Evolutionary conservation across 73 alveolate genomes (phyloP), one percentile per base, ranked within the genome.

Genomic region (Paramecium tetraurelia): DNA sequence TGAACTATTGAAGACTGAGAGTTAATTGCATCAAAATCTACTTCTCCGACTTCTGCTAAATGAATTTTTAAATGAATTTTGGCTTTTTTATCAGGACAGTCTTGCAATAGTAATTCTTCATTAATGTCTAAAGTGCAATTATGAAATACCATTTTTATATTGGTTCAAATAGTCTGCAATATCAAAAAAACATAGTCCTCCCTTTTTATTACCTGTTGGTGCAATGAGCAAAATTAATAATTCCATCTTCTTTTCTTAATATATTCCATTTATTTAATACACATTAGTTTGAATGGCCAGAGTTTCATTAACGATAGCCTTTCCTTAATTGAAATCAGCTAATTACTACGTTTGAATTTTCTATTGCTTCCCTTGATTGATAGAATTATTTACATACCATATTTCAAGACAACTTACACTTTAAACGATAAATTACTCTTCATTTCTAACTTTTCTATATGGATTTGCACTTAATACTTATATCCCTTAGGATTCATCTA

Each of bases 401-500:
- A 29, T 72, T 72, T 72, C 16, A 72, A 36, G 36, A 36, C 16
- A 1, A 72, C 46, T 38, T 72, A 72, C 63, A 72, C 3, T 38
- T 72, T 4, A 43, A 35, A 72, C 1, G 40, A 38, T 20, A 72
- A 72, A 33, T 2, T 36, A 20, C 40, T 43, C 40, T 33, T 40
- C 33, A 72, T 36, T 31, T 72, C 40, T 12, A 72, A 9, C 20
- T 35, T 72, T 33, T 72, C 86, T 4, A 72, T 72, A 72, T 72
- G 59, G 31, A 72, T 36, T 72, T 72, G 27, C 18, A 72, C 36
- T 72, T 72, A 43, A 10, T 4, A 72, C 46, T 72, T 72, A 72
- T 12, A 72, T 18, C 59, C 86, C 20, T 72, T 72, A 14, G 86
- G 86, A 72, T 36, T 72, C 86, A 72, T 72, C 10, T 53, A 53